These are phyloP conservation scores for Saccharomyces uvarum DNA, from an alignment of 1,139 yeast genomes.

Conservation along the genomic window DNA sequence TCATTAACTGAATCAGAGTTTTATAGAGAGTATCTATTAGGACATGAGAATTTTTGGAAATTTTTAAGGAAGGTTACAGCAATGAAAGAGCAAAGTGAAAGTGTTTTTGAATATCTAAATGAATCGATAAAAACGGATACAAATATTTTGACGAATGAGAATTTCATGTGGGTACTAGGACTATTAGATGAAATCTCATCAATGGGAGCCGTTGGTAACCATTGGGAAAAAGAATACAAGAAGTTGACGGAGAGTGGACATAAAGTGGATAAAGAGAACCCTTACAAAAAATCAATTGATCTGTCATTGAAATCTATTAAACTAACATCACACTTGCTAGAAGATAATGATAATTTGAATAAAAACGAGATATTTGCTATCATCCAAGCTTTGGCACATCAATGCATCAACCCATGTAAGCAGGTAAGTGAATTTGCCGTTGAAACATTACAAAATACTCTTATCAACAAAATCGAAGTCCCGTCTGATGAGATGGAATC, in stretches of 20 bases:
- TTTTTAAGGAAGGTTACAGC: constrained; percentile 52
- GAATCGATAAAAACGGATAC: constrained; percentile 37
- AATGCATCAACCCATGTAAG: constrained; percentile 80
- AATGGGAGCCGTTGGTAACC: constrained; percentile 74
- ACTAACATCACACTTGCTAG: constrained; percentile 46
- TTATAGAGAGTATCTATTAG: constrained; percentile 38
- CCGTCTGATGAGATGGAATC: constrained; percentile 29
- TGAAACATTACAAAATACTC: constrained; percentile 44
- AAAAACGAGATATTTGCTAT: constrained; percentile 36
- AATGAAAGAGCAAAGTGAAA: constrained; percentile 43
- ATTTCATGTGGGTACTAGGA: constrained; percentile 60
- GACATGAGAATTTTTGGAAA: constrained; percentile 57
- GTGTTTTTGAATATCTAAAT: constrained; percentile 45
- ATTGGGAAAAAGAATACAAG: constrained; percentile 59
- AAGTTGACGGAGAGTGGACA: constrained; percentile 38
- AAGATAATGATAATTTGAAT: constrained; percentile 20
- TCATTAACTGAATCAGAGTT: constrained; percentile 44
- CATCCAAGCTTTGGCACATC: constrained; percentile 76
- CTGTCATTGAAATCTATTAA: constrained; percentile 57
- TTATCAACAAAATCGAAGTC: constrained; percentile 32
- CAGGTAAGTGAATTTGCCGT: constrained; percentile 64
- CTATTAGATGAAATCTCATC: constrained; percentile 75
- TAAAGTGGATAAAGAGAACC: constrained; percentile 40
- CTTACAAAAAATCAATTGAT: constrained; percentile 47
- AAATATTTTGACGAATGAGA: constrained; percentile 38